Base-by-base conservation (phyloP, 129 eudicot genomes). In the Flaveria sonorensis region DNA sequence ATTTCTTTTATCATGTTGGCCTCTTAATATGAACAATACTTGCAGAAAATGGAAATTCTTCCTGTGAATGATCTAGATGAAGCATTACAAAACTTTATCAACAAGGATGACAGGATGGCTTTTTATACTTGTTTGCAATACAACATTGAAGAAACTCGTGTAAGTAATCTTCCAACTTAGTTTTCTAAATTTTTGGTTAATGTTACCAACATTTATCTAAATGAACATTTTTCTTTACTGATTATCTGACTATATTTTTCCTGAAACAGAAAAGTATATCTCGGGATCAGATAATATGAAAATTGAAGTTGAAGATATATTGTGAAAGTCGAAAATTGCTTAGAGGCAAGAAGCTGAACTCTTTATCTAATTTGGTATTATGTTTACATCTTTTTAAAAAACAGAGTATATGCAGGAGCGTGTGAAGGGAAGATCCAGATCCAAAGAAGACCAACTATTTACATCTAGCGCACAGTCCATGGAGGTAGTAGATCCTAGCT, bases 1-100 rank as follows among this genome's bases (percentile, higher is more conserved):
- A 45, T 52, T 14, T 40, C 13, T 4, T 23, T 36, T 26, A 16
- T 32, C 20, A 70, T 57, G 40, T 16, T 78, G 39, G 56, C 46
- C 15, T 23, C 50, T 64, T 46, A 30, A 45, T 48, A 46, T 20
- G 62, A 45, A 4, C 28, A 20, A 21, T 70, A 3, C 47, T 16
- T 87, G 60, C 93, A 94, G 98, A 86, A 94, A 87, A 94, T 94
- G 98, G 98, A 94, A 92, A 87, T 94, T 79, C 97, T 94, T 81
- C 98, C 98, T 0, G 97, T 91, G 68, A 91, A 87, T 69, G 98
- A 94, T 85, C 80, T 94, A 84, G 98, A 94, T 86, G 96, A 84
- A 79, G 98, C 98, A 51, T 78, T 94, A 56, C 98, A 94, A 73
- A 91, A 89, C 78, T 94, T 91, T 86, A 88, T 94, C 43, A 94